Conservation (phyloP, 1,139 yeast species). For the Blastobotrys malaysiensis region DNA sequence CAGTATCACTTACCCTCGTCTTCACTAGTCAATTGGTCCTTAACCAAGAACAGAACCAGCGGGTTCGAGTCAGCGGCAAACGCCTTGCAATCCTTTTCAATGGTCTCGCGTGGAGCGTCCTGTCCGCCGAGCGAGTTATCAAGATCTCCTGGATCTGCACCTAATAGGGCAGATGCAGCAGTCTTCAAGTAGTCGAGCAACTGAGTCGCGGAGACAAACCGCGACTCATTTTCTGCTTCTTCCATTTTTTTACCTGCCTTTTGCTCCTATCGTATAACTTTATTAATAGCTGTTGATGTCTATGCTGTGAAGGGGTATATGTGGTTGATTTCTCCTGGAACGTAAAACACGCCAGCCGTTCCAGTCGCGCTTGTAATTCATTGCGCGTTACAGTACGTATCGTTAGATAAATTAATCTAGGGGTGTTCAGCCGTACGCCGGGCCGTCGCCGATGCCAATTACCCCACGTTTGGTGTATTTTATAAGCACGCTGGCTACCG, state of each 20-base stretch:
- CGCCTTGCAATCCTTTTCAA: conserved; percentile 11
- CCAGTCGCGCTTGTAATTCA: not conserved
- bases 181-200: conserved; percentile 16
- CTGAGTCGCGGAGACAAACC: conserved; percentile 5
- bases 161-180: conserved; percentile 19
- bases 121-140: conserved; percentile 20
- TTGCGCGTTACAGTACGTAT: not conserved
- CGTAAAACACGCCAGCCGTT: not conserved
- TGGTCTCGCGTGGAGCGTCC: conserved; percentile 9
- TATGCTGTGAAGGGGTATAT: not conserved
- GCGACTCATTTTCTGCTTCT: not conserved
- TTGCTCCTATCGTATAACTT: no score
- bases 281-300: not conserved
- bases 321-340: not conserved
- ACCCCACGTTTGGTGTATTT: not conserved
- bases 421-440: not conserved
- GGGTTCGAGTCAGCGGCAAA: conserved; percentile 24
- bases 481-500: not conserved
- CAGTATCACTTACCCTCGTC: conserved; percentile 7
- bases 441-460: not conserved
- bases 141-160: conserved; percentile 21
- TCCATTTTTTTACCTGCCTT: not conserved
- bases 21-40: conserved; percentile 12
- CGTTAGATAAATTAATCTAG: not conserved
- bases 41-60: conserved; percentile 23